phyloP scores from a whole-genome alignment of 1,284 basidiomycete genomes.

The Boletus sp. region DNA sequence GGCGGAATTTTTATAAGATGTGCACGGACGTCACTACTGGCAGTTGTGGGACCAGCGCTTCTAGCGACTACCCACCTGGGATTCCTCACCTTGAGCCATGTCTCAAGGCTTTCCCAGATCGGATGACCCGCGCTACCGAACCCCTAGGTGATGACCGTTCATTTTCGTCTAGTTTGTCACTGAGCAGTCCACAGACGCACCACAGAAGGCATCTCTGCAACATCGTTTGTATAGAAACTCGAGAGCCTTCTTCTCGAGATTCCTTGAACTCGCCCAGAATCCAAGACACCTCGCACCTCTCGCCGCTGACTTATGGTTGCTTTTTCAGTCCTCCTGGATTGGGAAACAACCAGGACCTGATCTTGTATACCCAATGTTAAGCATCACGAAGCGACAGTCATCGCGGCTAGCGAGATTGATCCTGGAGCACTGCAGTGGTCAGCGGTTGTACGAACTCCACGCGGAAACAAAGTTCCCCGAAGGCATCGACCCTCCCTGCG shows the following conservation, averaged over 20 bases:
- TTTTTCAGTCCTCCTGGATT: neutral
- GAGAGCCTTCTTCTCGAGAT: neutral
- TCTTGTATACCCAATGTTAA: neutral
- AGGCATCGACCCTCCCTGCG: neutral
- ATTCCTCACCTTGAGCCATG: neutral
- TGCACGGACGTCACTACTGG: too few species aligned
- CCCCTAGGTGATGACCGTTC: neutral
- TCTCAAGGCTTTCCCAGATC: neutral
- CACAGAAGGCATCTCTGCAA: neutral
- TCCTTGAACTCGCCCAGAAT: neutral
- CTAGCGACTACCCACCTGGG: too few species aligned
- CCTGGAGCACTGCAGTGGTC: neutral
- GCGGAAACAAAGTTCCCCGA: neutral
- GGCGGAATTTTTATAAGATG: too few species aligned
- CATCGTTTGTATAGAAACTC: neutral
- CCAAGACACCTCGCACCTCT: neutral
- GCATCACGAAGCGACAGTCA: conserved; percentile 2
- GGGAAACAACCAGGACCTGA: neutral
- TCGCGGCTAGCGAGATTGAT: neutral
- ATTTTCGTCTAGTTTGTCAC: neutral
- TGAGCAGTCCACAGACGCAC: neutral
- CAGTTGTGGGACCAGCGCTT: too few species aligned
- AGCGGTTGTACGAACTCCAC: neutral
- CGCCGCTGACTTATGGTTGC: neutral
- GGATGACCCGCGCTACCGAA: neutral